phyloP scores from a whole-genome alignment of 225 moss, liverwort and hornwort species.

The Sphagnum contortum region DNA sequence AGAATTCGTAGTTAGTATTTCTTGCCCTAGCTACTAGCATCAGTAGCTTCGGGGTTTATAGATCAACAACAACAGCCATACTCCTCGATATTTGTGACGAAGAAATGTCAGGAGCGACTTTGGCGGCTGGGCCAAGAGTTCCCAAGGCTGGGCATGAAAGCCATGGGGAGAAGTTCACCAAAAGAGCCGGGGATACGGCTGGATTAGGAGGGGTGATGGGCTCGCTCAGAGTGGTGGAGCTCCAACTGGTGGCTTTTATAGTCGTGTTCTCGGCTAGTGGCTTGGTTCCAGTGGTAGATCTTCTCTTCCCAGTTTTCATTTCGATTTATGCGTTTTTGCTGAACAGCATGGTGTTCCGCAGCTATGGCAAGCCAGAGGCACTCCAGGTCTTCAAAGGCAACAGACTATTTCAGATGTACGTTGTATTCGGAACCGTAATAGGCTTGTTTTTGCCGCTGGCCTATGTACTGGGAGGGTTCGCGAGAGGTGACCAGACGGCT shows the following conservation, averaged over 20 bases:
- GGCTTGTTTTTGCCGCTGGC: slow-evolving; percentile 45
- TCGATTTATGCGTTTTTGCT: slow-evolving; percentile 33
- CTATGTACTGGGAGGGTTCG: slow-evolving; percentile 43
- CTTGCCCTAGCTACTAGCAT: neutral
- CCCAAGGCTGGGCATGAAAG: slow-evolving; percentile 23
- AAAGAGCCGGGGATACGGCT: slow-evolving; percentile 16
- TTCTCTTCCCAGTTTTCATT: slow-evolving; percentile 36
- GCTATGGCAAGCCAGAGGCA: slow-evolving; percentile 28
- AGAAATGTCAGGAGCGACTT: slow-evolving; percentile 49
- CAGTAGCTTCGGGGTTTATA: neutral
- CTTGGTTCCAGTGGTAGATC: slow-evolving; percentile 33
- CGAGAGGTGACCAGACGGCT: slow-evolving; percentile 35
- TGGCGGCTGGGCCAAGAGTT: slow-evolving; percentile 32
- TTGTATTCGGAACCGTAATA: slow-evolving; percentile 22
- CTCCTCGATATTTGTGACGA: too few relatives aligned
- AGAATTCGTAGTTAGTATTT: too few relatives aligned
- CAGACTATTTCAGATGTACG: slow-evolving; percentile 36
- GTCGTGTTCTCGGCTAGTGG: slow-evolving; percentile 51
- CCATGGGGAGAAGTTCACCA: slow-evolving; percentile 26
- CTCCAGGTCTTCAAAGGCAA: slow-evolving; percentile 31
- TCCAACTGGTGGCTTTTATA: slow-evolving; percentile 52
- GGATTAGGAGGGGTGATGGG: slow-evolving; percentile 53
- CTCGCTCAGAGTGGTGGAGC: slow-evolving; percentile 43
- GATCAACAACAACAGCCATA: too few relatives aligned
- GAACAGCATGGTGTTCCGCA: slow-evolving; percentile 32